phyloP scores from a whole-genome alignment of 306 rosid species.

The barrel medic (Medicago truncatula) region DNA sequence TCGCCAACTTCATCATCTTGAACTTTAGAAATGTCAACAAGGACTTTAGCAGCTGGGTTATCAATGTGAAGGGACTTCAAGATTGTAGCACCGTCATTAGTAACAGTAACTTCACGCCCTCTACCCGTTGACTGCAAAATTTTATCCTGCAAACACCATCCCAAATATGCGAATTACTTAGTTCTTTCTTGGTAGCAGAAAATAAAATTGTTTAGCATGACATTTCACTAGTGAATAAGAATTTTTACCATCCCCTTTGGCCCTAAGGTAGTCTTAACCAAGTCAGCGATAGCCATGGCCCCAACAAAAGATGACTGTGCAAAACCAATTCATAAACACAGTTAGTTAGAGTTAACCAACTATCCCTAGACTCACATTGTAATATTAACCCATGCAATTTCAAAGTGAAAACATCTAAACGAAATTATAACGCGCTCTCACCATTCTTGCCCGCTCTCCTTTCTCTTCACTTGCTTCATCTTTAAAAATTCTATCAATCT shows the following conservation, averaged over 20 bases:
- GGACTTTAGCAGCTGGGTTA: slow-evolving; percentile 99
- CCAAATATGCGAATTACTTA: slow-evolving; percentile 18
- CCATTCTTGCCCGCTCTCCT: slow-evolving; percentile 97
- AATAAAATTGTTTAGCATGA: slow-evolving; percentile 5
- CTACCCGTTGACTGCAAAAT: slow-evolving; percentile 96
- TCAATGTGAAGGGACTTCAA: slow-evolving; percentile 95
- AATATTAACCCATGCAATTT: slow-evolving; percentile 4
- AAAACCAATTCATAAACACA: slow-evolving; percentile 29
- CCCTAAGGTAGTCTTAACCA: slow-evolving; percentile 96
- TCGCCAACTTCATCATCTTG: slow-evolving; percentile 99
- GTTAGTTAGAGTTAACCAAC: not conserved
- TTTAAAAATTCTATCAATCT: slow-evolving; percentile 80
- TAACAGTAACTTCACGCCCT: slow-evolving; percentile 84
- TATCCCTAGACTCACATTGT: not conserved
- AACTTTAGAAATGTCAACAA: slow-evolving; percentile 95
- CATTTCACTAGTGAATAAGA: not conserved
- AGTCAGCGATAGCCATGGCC: slow-evolving; percentile 93
- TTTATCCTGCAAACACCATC: slow-evolving; percentile 70
- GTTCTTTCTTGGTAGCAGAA: not conserved
- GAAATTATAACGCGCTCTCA: slow-evolving; percentile 45
- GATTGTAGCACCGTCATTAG: slow-evolving; percentile 98
- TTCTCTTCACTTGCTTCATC: slow-evolving; percentile 98
- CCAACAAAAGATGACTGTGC: slow-evolving; percentile 94
- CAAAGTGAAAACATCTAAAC: not conserved
- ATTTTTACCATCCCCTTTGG: slow-evolving; percentile 93